Conservation (phyloP, 1,139 yeast genomes). For the Zygotorulaspora mrakii region DNA sequence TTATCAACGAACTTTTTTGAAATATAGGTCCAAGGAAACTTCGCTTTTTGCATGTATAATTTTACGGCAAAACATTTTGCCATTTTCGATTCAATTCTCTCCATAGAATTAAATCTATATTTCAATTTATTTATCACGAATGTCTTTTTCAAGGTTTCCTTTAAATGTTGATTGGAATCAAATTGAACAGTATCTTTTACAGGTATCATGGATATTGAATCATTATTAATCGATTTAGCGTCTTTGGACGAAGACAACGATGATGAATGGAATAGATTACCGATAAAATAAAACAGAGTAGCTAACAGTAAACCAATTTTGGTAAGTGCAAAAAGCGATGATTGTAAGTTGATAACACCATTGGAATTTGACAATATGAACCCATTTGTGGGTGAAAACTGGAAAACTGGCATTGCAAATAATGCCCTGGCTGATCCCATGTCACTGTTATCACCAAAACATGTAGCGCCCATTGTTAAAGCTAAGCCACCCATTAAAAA, state of each 20-base stretch:
- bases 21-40: constrained; percentile 19
- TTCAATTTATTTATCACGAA: constrained; percentile 20
- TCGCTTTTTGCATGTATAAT: constrained; percentile 21
- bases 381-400: constrained; percentile 32
- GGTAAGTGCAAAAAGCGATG: constrained; percentile 30
- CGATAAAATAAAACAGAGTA: constrained; percentile 14
- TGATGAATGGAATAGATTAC: constrained; percentile 15
- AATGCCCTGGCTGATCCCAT: constrained; percentile 31
- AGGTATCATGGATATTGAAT: constrained; percentile 9
- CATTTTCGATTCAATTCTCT: constrained; percentile 28
- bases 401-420: constrained; percentile 35
- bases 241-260: constrained; percentile 2
- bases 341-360: constrained; percentile 27
- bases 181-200: constrained; percentile 22
- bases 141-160: constrained; percentile 21
- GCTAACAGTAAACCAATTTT: constrained; percentile 17
- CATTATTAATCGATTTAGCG: constrained; percentile 13
- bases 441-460: constrained; percentile 35
- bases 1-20: constrained; percentile 24
- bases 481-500: constrained; percentile 37
- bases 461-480: constrained; percentile 34
- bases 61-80: constrained; percentile 33
- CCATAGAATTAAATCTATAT: constrained; percentile 27
- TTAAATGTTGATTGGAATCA: constrained; percentile 14
- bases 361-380: constrained; percentile 26